Evolutionary conservation across 2,329 filamentous ascomycete species (phyloP).

Genomic region (Alternaria triticimaculans): DNA sequence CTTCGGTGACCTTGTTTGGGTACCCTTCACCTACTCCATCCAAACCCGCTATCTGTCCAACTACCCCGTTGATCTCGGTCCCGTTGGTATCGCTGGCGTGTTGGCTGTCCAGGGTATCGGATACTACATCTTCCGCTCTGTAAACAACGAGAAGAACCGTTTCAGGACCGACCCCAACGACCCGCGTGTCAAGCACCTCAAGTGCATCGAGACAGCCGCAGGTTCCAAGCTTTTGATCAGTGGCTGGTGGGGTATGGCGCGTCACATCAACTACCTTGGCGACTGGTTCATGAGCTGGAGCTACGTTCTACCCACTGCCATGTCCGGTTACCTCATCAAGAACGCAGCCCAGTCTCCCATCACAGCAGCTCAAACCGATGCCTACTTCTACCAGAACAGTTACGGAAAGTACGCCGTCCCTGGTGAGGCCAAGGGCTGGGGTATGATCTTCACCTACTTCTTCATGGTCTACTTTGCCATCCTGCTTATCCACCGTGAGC

Average conservation of each 20-base stretch:
- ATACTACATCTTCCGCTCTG: constrained; percentile 92
- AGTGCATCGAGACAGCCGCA: constrained; percentile 82
- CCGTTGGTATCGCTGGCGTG: constrained; percentile 68
- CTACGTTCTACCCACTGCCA: constrained; percentile 83
- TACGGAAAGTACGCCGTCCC: constrained; percentile 72
- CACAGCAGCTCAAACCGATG: constrained; percentile 54
- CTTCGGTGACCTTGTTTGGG: constrained; percentile 92
- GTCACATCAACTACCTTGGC: constrained; percentile 95
- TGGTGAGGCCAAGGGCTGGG: constrained; percentile 79
- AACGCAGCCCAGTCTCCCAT: constrained; percentile 50
- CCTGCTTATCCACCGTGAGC: constrained; percentile 83
- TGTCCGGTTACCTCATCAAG: constrained; percentile 79
- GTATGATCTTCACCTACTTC: constrained; percentile 90
- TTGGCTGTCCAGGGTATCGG: constrained; percentile 72
- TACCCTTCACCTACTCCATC: constrained; percentile 86
- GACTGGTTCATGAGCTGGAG: constrained; percentile 96
- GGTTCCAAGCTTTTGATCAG: constrained; percentile 82
- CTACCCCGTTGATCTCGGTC: constrained; percentile 80
- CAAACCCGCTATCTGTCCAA: constrained; percentile 85
- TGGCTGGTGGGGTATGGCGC: constrained; percentile 91
- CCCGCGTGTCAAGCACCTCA: constrained; percentile 77
- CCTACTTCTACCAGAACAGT: constrained; percentile 61
- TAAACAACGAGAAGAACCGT: constrained; percentile 92
- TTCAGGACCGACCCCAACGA: constrained; percentile 90
- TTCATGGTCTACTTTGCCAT: constrained; percentile 92